Percentiles rank a stretch among this genome's conserved stretches.
phyloP scores from a whole-genome alignment of 2,329 filamentous ascomycete genomes.

The Hysterium pulicare region DNA sequence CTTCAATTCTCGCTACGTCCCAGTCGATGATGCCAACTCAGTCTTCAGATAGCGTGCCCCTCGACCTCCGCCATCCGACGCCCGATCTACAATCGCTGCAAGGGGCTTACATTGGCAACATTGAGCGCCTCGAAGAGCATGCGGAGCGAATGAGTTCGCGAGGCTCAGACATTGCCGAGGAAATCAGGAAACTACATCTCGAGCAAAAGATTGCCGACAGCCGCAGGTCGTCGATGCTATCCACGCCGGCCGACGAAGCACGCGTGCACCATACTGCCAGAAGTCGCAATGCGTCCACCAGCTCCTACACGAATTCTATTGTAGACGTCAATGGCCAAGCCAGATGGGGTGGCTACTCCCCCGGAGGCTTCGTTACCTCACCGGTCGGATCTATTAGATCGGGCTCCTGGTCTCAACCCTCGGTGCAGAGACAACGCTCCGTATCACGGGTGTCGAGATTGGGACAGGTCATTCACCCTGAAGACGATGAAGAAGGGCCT shows the following conservation, averaged over 20 bases:
- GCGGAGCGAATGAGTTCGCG: conserved; percentile 71
- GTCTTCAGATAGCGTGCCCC: conserved; percentile 10
- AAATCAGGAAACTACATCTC: conserved; percentile 69
- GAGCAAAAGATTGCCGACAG: conserved; percentile 70
- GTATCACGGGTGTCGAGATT: conserved; percentile 40
- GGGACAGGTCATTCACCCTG: conserved; percentile 40
- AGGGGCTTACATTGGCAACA: conserved; percentile 62
- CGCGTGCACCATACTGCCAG: conserved; percentile 23
- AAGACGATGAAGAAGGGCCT: conserved; percentile 21
- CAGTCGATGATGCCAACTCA: conserved; percentile 7
- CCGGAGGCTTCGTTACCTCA: conserved; percentile 65
- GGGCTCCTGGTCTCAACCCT: conserved; percentile 41
- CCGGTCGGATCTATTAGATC: conserved; percentile 60
- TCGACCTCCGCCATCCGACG: conserved; percentile 50
- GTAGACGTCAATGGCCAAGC: conserved; percentile 66
- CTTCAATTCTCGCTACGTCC: conserved; percentile 16
- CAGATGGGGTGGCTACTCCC: conserved; percentile 67
- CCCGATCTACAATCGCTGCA: conserved; percentile 62
- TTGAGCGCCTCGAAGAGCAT: conserved; percentile 70
- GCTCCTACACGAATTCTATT: conserved; percentile 56
- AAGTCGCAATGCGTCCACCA: conserved; percentile 41
- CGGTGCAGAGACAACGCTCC: conserved; percentile 36
- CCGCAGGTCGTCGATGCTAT: conserved; percentile 60
- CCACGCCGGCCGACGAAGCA: conserved; percentile 36
- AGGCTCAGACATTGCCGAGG: conserved; percentile 70